Conservation (phyloP, 805 yeast species). For the Spathaspora arborariae region DNA sequence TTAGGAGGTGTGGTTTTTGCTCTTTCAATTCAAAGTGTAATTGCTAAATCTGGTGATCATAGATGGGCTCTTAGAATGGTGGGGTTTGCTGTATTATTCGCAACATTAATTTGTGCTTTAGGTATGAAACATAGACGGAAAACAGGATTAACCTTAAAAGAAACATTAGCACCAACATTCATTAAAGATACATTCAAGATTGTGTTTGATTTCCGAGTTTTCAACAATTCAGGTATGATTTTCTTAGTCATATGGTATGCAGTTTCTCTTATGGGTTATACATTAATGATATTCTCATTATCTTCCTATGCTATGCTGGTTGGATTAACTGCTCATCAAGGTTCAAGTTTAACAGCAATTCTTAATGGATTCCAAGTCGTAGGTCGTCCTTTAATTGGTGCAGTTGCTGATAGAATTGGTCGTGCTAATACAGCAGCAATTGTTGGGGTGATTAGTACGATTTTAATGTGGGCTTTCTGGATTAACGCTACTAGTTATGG, state of each 20-base stretch:
- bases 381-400: constrained; percentile 48
- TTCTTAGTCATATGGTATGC: constrained; percentile 27
- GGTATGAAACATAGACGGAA: constrained; percentile 43
- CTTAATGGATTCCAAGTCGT: constrained; percentile 38
- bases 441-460: constrained; percentile 19
- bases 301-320: constrained; percentile 30
- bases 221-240: constrained; percentile 18
- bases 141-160: not conserved
- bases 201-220: constrained; percentile 28
- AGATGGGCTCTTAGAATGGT: constrained; percentile 38
- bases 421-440: constrained; percentile 31
- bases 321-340: constrained; percentile 35
- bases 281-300: constrained; percentile 25
- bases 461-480: constrained; percentile 34
- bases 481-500: constrained; percentile 29
- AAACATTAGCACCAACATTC: constrained; percentile 16
- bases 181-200: constrained; percentile 18
- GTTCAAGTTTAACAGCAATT: constrained; percentile 24
- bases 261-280: constrained; percentile 28
- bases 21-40: constrained; percentile 34
- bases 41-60: constrained; percentile 32
- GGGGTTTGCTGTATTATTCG: constrained; percentile 24
- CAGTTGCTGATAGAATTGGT: constrained; percentile 43
- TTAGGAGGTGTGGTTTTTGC: constrained; percentile 46
- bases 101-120: constrained; percentile 31